A percentile compares a stretch with the other conserved stretches of the same genome.
phyloP scores from a whole-genome alignment of 495 filamentous ascomycete genomes.

The Hypoxylon cercidicola region DNA sequence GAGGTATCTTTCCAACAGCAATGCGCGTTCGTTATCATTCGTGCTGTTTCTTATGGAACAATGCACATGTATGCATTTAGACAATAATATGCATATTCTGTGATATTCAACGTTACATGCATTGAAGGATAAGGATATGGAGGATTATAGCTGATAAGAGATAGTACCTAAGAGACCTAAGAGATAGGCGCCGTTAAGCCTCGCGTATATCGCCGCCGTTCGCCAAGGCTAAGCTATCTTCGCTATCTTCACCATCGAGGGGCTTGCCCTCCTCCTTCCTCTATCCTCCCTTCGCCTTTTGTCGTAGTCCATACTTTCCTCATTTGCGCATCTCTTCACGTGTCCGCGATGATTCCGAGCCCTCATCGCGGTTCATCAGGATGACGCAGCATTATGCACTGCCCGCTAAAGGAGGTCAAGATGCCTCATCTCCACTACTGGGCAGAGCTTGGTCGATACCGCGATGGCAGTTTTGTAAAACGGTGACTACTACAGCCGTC shows the following conservation, averaged over 20 bases:
- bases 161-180: background rate
- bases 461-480: constrained; percentile 16
- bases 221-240: background rate
- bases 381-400: constrained; percentile 14
- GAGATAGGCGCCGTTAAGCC: background rate
- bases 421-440: background rate
- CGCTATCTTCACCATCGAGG: too few species aligned
- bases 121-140: too few species aligned
- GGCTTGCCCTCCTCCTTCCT: background rate
- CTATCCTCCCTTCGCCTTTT: background rate
- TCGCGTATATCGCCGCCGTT: background rate
- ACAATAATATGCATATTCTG: too few species aligned
- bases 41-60: too few species aligned
- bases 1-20: too few species aligned
- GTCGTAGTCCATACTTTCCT: background rate
- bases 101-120: too few species aligned
- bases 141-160: background rate
- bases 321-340: background rate
- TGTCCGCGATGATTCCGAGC: background rate
- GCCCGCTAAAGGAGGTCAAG: background rate
- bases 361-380: background rate
- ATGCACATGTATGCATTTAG: too few species aligned
- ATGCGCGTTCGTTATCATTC: too few species aligned
- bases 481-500: background rate
- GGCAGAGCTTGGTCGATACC: background rate